phyloP scores from a whole-genome alignment of 2,329 filamentous ascomycete genomes.

The Bipolaris zeicola region DNA sequence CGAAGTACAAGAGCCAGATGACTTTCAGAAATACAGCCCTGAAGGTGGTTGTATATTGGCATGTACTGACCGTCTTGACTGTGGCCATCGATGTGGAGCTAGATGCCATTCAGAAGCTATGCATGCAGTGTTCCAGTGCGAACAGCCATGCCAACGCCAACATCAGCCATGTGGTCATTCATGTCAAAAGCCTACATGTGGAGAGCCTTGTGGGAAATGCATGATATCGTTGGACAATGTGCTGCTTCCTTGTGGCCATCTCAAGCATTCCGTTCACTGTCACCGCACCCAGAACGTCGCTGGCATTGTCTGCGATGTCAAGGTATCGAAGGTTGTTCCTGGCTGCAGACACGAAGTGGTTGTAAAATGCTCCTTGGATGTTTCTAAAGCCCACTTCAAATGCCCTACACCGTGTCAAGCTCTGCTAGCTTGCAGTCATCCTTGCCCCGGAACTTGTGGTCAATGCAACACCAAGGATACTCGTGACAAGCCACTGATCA shows the following conservation, averaged over 20 bases:
- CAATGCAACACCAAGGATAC: conserved; percentile 53
- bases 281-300: conserved; percentile 10
- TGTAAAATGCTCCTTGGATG: conserved; percentile 58
- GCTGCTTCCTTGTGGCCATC: conserved; percentile 38
- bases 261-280: conserved; percentile 20
- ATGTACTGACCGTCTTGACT: conserved; percentile 32
- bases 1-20: conserved; percentile 32
- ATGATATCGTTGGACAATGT: conserved; percentile 26
- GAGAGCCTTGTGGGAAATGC: conserved; percentile 36
- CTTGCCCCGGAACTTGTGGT: conserved; percentile 57
- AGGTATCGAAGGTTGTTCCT: conserved; percentile 57
- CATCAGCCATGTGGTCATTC: conserved; percentile 33
- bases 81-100: conserved; percentile 37
- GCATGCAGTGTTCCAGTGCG: conserved; percentile 35
- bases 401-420: conserved; percentile 59
- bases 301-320: conserved; percentile 56
- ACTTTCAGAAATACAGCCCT: conserved; percentile 35
- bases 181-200: conserved; percentile 38
- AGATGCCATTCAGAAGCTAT: conserved; percentile 41
- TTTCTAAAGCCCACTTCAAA: conserved; percentile 48
- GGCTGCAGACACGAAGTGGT: conserved; percentile 61
- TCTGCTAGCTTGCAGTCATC: conserved; percentile 63
- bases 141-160: conserved; percentile 32
- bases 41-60: conserved; percentile 39
- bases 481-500: conserved; percentile 9